Conservation (phyloP, 23 red algal species). For the Gracilaria vermiculophylla region DNA sequence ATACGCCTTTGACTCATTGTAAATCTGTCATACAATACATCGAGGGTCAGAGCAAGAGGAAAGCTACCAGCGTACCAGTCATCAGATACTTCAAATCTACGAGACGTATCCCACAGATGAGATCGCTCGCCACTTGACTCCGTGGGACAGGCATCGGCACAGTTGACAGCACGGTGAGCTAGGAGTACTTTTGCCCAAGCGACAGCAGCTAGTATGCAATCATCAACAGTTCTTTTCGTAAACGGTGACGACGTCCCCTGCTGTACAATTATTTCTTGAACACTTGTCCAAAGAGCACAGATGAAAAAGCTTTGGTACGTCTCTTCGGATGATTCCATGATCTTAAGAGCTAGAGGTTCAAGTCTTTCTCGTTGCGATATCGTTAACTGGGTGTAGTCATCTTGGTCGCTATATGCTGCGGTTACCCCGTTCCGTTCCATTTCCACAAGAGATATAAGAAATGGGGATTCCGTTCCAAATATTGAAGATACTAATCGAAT, state of each 20-base stretch:
- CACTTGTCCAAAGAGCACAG: constrained; percentile 54
- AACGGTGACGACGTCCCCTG: not conserved
- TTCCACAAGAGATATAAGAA: constrained; percentile 8
- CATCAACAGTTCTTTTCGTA: not conserved
- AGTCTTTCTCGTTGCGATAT: not conserved
- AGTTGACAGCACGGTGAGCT: constrained; percentile 47
- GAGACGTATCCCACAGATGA: constrained; percentile 20
- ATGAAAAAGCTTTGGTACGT: constrained; percentile 32
- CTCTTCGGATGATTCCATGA: constrained; percentile 5
- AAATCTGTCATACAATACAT: constrained; percentile 53
- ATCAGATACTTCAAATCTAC: constrained; percentile 13
- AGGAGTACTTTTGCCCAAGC: constrained; percentile 47
- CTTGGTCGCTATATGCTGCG: not conserved
- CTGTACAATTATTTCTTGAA: not conserved
- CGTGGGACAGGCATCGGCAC: not conserved
- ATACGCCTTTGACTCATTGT: not conserved
- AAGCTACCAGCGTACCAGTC: constrained; percentile 27
- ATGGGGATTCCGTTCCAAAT: not conserved
- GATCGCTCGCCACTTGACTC: constrained; percentile 19
- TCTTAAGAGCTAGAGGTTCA: constrained; percentile 9
- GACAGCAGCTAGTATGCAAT: constrained; percentile 47
- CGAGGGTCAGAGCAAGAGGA: constrained; percentile 21
- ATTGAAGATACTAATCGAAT: not conserved
- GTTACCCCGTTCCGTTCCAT: constrained; percentile 18
- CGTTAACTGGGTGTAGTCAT: constrained; percentile 9